Conservation (phyloP, 1,284 basidiomycete genomes). For the Trichosporon sp. region DNA sequence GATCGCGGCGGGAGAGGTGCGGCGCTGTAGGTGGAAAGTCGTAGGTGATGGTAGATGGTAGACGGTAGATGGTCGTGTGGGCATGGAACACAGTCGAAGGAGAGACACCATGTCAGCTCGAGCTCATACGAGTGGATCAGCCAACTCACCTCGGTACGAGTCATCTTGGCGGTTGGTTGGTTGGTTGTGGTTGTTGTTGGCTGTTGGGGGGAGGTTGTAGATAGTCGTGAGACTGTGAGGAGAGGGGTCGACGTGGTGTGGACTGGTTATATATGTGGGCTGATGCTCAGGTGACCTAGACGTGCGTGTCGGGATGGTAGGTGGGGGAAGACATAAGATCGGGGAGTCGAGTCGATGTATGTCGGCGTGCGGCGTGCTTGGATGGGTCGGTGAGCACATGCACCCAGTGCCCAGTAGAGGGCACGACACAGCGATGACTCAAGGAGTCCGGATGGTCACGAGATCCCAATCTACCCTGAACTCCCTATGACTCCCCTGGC, state of each 20-base stretch:
- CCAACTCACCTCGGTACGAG: constrained; percentile 35
- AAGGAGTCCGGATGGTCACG: constrained; percentile 11
- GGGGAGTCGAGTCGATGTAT: background rate
- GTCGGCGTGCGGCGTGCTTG: background rate
- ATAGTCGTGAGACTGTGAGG: constrained; percentile 15
- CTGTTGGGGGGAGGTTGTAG: constrained; percentile 18
- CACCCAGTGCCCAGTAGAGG: background rate
- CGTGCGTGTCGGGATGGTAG: background rate
- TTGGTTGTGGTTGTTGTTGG: constrained; percentile 17
- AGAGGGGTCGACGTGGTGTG: constrained; percentile 2
- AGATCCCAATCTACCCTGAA: background rate
- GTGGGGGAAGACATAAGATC: constrained; percentile 19
- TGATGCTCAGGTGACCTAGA: background rate
- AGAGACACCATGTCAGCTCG: constrained; percentile 4
- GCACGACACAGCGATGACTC: background rate
- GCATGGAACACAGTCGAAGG: background rate
- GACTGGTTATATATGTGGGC: constrained; percentile 14
- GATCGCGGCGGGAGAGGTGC: constrained; percentile 70
- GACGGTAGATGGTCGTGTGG: background rate
- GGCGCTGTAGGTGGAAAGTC: constrained; percentile 51
- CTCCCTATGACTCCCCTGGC: background rate
- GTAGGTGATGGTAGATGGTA: too few relatives aligned
- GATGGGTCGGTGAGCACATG: constrained; percentile 1
- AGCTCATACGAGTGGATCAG: background rate
- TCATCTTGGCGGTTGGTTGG: constrained; percentile 31